Evolutionary conservation across 176 grass and related monocot genomes (phyloP), one percentile per base, ranked within the genome.

Genomic region (Stipa capillata): DNA sequence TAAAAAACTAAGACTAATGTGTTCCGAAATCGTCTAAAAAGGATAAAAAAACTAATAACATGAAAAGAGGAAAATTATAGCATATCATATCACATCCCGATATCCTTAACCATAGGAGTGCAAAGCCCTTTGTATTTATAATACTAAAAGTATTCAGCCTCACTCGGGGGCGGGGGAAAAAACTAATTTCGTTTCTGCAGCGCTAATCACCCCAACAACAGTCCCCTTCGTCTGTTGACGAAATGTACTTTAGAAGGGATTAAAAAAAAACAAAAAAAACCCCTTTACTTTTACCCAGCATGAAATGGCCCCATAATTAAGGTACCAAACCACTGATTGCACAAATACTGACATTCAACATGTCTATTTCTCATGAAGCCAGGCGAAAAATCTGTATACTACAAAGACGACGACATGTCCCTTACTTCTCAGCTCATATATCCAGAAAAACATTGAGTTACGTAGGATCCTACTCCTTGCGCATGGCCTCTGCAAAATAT

Each of bases 161-260:
- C 77, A n/a, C 64, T 42, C 37, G n/a, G 1, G 78, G n/a, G n/a
- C n/a, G n/a, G n/a, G n/a, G n/a, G n/a, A n/a, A n/a, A n/a, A n/a
- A 69, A 81, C n/a, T 84, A 74, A 33, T 79, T 39, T 88, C 18
- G 16, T 72, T 83, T 88, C 74, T 23, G 29, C 7, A 3, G 21
- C 18, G 8, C n/a, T 9, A 21, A n/a, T 74, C 86, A 20, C 28
- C 80, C 25, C n/a, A n/a, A 14, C 2, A 10, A 67, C n/a, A 79
- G 79, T 41, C 75, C 20, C 12, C 41, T 66, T 67, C 67, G 66
- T 88, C 58, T 73, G 14, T 79, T 59, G 49, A 33, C 34, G 50
- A 83, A 79, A 27, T 83, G 48, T 65, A 72, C 57, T n/a, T 78
- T 23, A 14, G 40, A 79, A 79, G 56, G 40, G 86, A n/a, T n/a